Evolutionary conservation across 371 early-diverging fungal species (phyloP), one percentile per base, ranked within the genome.

Genomic region (Haplosporangium sp.): DNA sequence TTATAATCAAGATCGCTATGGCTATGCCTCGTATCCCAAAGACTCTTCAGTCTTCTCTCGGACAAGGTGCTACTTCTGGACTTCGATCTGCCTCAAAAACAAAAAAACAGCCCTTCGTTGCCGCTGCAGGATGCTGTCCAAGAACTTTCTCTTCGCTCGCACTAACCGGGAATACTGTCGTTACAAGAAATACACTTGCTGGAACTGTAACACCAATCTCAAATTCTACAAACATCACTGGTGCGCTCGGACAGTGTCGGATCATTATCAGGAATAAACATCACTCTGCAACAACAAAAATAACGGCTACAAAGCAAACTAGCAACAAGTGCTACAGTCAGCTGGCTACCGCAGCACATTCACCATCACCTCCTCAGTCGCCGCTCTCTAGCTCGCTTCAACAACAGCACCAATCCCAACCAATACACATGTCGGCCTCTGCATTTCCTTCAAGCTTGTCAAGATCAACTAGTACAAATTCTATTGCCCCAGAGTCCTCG

Each of bases 201-300:
- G 40, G 60, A 35, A 42, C 65, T 15, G 19, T 8, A 42, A 15
- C 63, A 60, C 4, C 61, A 3, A 34, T 64, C 53, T 50, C 64
- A 20, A 42, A 56, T 19, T 20, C 45, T 11, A 37, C 39, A 4
- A 34, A 15, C 27, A 39, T 65, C 48, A 34, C 59, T 15, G 58
- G 44, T 59, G 64, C 61, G 61, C 76, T 71, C 68, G 76, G 76
- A 71, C 71, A 67, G 64, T 71, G 71, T 60, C 67, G 76, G 71
- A 64, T 67, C 68, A 47, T 63, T 63, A 71, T 67, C 67, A 76
- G 76, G 71, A 71, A 59, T 48, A 66, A 67, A 67, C 71, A 71
- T 19, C 55, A 63, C 3, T 15, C 47, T 42, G 20, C 67, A 53
- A n/a, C 61, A 52, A 50, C 62, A 8, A 38, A 45, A 44, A 44